Evolutionary conservation across 2,329 filamentous ascomycete genomes (phyloP), one percentile per base, ranked within the genome.

Genomic region (Aspergillus floridensis): DNA sequence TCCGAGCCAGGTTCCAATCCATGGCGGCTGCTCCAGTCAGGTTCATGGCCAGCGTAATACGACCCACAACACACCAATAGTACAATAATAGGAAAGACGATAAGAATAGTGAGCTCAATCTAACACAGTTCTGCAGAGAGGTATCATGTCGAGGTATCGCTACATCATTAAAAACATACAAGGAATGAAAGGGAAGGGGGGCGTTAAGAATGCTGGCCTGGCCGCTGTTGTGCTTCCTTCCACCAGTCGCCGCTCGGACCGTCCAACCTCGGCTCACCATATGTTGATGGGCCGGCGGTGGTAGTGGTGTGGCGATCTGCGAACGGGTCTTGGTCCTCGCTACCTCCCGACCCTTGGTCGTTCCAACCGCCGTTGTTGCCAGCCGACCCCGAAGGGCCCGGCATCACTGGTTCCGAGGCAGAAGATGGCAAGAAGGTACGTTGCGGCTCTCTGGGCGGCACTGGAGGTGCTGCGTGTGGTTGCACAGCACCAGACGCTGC

Each of bases 321-420:
- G 51, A 78, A 78, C 7, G 76, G 76, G 58, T 78, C 76, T 59
- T 75, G 74, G 21, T 77, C 74, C 55, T 75, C 72, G 59, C 73
- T 77, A 44, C 77, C 74, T 49, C 72, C 70, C 7, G 76, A 66
- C 10, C 73, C 73, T 55, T 77, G 77, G 57, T 77, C 72, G 54
- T 72, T 73, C 24, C 66, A 63, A 6, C 60, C 55, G 19, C 59
- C 52, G n/a, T 54, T 64, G n/a, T 61, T 52, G 6, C 65, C 35
- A n/a, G 47, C 35, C 11, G 58, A 52, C 29, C 16, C 31, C 21
- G 49, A 52, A n/a, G 51, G 38, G 12, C 54, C 21, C 2, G 60
- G 48, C 21, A 16, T 44, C 38, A 44, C 16, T 8, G 53, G 22
- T 24, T n/a, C 26, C 26, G 51, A 53, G 19, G 67, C 59, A n/a